Evolutionary conservation across 2,329 filamentous ascomycete species (phyloP).

Genomic region (Blumeriella jaapii): DNA sequence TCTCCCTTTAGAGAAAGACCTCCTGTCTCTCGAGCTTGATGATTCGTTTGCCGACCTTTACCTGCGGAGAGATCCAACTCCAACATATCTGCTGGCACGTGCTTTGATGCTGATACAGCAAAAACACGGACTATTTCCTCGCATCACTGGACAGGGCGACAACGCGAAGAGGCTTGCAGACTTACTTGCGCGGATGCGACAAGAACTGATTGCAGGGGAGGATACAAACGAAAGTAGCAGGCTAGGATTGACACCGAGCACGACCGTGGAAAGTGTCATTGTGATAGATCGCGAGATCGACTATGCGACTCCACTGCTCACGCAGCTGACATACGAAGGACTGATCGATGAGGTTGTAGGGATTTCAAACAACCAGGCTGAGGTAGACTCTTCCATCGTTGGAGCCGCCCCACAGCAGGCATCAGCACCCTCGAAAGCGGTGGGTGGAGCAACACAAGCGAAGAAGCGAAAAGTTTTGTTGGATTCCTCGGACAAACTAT

Average conservation of each 20-base stretch:
- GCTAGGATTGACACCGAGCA: constrained; percentile 70
- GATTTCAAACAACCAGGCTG: constrained; percentile 84
- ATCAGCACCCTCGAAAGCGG: constrained; percentile 42
- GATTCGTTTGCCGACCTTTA: constrained; percentile 82
- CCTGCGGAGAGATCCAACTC: constrained; percentile 78
- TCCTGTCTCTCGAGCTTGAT: constrained; percentile 82
- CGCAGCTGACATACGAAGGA: constrained; percentile 93
- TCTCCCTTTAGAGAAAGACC: constrained; percentile 80
- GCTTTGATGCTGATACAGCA: constrained; percentile 92
- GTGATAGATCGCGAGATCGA: constrained; percentile 94
- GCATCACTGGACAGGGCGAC: constrained; percentile 91
- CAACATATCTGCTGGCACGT: constrained; percentile 78
- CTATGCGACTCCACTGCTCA: constrained; percentile 81
- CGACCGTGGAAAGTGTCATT: constrained; percentile 78
- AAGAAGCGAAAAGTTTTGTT: constrained; percentile 80
- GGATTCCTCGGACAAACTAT: constrained; percentile 82
- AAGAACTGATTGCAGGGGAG: constrained; percentile 74
- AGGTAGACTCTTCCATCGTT: constrained; percentile 83
- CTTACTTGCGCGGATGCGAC: constrained; percentile 79
- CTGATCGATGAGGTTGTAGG: constrained; percentile 88
- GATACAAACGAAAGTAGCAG: constrained; percentile 50
- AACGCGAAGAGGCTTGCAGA: constrained; percentile 84
- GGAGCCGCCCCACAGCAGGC: constrained; percentile 54
- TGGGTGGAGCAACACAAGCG: constrained; percentile 47
- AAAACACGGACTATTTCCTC: constrained; percentile 83